Conservation (phyloP, 352 stramenopile species). For the Pythium dissotocum region DNA sequence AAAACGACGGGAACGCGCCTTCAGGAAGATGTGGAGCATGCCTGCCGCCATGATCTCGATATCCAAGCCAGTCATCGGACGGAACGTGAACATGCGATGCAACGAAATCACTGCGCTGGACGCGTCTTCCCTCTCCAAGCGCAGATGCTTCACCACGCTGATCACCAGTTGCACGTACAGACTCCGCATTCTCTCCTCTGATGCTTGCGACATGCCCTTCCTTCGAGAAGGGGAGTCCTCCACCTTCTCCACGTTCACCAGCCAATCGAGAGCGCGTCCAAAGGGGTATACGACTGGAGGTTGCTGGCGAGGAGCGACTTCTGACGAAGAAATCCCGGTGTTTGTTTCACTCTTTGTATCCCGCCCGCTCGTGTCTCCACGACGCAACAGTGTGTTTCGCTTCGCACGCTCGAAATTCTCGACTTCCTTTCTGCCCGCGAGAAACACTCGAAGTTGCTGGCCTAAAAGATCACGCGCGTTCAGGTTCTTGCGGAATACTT, state of each 20-base stretch:
- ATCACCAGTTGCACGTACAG: constrained; percentile 71
- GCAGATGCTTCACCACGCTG: constrained; percentile 59
- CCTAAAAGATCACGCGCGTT: constrained; percentile 55
- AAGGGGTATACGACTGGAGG: constrained; percentile 35
- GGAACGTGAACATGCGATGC: constrained; percentile 78
- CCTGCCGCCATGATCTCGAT: constrained; percentile 66
- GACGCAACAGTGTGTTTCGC: constrained; percentile 35
- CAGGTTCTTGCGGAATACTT: constrained; percentile 54
- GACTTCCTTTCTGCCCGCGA: constrained; percentile 53
- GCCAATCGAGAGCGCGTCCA: constrained; percentile 75
- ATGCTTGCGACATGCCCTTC: constrained; percentile 47
- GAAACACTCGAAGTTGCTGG: constrained; percentile 57
- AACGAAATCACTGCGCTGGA: constrained; percentile 77
- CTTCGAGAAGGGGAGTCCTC: constrained; percentile 63
- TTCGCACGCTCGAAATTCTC: constrained; percentile 66
- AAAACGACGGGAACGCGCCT: constrained; percentile 63
- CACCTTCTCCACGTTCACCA: constrained; percentile 56
- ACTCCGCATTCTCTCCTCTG: constrained; percentile 65
- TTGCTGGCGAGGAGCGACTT: constrained; percentile 17
- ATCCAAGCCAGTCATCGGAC: constrained; percentile 61
- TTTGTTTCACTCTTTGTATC: constrained; percentile 9
- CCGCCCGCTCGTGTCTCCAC: not conserved
- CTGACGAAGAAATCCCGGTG: not conserved
- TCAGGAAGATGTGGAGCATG: constrained; percentile 78
- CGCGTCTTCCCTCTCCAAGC: constrained; percentile 66